phyloP scores from a whole-genome alignment of 1,284 basidiomycete species.

The Pyrrhoderma noxium region DNA sequence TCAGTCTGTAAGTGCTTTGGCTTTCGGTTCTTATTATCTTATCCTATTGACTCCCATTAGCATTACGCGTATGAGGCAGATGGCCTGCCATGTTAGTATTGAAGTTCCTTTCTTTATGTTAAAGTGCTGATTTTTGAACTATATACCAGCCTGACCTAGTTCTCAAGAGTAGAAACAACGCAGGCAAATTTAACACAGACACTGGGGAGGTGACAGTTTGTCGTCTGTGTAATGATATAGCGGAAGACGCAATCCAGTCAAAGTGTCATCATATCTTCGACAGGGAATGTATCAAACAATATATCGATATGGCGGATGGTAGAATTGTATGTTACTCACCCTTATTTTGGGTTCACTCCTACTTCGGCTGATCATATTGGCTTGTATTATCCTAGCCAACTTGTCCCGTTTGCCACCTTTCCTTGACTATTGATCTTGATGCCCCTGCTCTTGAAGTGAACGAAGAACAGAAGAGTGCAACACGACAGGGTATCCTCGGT shows the following conservation, averaged over 20 bases:
- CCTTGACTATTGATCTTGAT: slow-evolving; percentile 92
- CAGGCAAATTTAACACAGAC: slow-evolving; percentile 53
- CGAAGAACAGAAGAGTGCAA: slow-evolving; percentile 42
- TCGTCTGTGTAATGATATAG: slow-evolving; percentile 93
- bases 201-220: slow-evolving; percentile 74
- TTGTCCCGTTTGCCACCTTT: slow-evolving; percentile 93
- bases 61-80: slow-evolving; percentile 87
- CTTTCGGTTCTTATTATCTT: slow-evolving; percentile 69
- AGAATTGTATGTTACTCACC: slow-evolving; percentile 43
- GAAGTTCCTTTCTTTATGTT: not conserved
- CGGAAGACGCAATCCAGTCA: slow-evolving; percentile 94
- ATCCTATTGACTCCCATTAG: slow-evolving; percentile 27
- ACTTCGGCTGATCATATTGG: not conserved
- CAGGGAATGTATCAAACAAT: slow-evolving; percentile 93
- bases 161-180: slow-evolving; percentile 78
- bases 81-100: slow-evolving; percentile 69
- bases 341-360: not conserved
- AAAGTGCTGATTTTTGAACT: slow-evolving; percentile 4
- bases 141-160: slow-evolving; percentile 78
- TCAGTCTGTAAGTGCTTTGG: slow-evolving; percentile 78
- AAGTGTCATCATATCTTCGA: slow-evolving; percentile 90
- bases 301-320: slow-evolving; percentile 75
- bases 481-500: slow-evolving; percentile 89
- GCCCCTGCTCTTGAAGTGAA: slow-evolving; percentile 85
- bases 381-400: slow-evolving; percentile 50